Conservation (phyloP, 768 basidiomycete genomes). For the Kondoa subrosea region DNA sequence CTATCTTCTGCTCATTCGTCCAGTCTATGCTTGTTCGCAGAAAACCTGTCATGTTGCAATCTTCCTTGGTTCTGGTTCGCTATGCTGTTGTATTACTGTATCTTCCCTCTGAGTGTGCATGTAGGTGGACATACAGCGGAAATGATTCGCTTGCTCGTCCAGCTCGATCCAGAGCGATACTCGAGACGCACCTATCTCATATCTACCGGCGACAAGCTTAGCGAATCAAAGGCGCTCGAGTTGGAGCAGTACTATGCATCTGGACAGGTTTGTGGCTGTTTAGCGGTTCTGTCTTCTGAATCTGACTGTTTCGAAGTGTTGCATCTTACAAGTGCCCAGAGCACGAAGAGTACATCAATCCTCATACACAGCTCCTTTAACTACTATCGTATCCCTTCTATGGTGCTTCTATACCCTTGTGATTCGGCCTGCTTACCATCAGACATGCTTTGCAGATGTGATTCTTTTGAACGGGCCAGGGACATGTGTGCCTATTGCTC, state of each 20-base stretch:
- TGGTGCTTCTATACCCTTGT: slow-evolving; percentile 48
- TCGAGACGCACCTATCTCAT: slow-evolving; percentile 60
- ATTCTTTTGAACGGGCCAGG: slow-evolving; percentile 88
- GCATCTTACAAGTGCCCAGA: slow-evolving; percentile 56
- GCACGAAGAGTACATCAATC: slow-evolving; percentile 75
- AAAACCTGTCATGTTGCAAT: slow-evolving; percentile 42
- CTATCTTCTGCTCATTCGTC: background rate
- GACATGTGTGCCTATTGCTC: slow-evolving; percentile 65
- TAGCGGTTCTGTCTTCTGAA: background rate
- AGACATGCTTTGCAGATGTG: slow-evolving; percentile 45
- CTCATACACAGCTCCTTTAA: slow-evolving; percentile 49
- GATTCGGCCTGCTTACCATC: slow-evolving; percentile 37
- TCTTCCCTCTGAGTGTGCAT: slow-evolving; percentile 4
- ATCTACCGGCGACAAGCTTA: slow-evolving; percentile 64
- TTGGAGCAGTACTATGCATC: slow-evolving; percentile 39
- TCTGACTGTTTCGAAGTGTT: slow-evolving; percentile 33
- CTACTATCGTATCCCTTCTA: slow-evolving; percentile 47
- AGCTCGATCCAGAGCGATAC: slow-evolving; percentile 59
- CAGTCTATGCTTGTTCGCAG: background rate
- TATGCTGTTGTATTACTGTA: slow-evolving; percentile 3
- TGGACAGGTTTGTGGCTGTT: slow-evolving; percentile 1
- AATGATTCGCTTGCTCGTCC: slow-evolving; percentile 52
- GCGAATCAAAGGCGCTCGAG: slow-evolving; percentile 48
- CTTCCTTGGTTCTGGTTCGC: slow-evolving; percentile 80
- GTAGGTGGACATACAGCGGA: slow-evolving; percentile 89